Evolutionary conservation across 495 filamentous ascomycete species (phyloP), one percentile per base, ranked within the genome.

Genomic region (Lasiosphaeriaceae sp.): DNA sequence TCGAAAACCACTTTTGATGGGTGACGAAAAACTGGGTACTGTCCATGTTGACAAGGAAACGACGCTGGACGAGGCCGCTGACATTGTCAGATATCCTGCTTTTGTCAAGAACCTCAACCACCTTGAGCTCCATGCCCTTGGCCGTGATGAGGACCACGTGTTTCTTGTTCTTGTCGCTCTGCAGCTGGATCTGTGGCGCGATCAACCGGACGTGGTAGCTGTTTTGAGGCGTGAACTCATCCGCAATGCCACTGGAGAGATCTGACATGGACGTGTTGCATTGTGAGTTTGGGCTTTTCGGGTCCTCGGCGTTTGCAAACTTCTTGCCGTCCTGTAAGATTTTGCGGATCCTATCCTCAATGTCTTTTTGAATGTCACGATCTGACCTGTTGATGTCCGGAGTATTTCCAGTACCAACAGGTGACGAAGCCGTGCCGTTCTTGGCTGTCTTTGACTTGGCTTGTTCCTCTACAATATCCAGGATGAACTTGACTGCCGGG

Each of bases 21-120:
- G 94, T 95, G 51, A 97, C 94, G 66, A 97, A 98, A 70, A 98
- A 96, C 66, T 98, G 94, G 26, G 93, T 88, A 60, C 91, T 94
- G 67, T 97, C 93, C 86, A 96, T 96, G 53, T 90, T 89, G 49
- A 96, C 85, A 37, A 90, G 84, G 73, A 97, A 96, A 20, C 93
- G 90, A 22, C 91, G 88, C 62, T 97, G 95, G 4, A 98, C 92
- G 48, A 98, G 77, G 52, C 94, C 94, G 62, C 90, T 94, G 62
- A 98, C 91, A 70, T 92, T 88, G 67, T 98, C 94, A 34, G 83
- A 88, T 43, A 97, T 82, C 47, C 94, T 85, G 60, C 90, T 87
- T 68, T 96, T 96, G 69, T 98, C 94, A 86, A 98, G 96, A 58
- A 98, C 92, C 52, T 96, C 92, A 11, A 98, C 83, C 17, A 97